phyloP scores from a whole-genome alignment of 1,284 basidiomycete species.

The Puccinia polysora region DNA sequence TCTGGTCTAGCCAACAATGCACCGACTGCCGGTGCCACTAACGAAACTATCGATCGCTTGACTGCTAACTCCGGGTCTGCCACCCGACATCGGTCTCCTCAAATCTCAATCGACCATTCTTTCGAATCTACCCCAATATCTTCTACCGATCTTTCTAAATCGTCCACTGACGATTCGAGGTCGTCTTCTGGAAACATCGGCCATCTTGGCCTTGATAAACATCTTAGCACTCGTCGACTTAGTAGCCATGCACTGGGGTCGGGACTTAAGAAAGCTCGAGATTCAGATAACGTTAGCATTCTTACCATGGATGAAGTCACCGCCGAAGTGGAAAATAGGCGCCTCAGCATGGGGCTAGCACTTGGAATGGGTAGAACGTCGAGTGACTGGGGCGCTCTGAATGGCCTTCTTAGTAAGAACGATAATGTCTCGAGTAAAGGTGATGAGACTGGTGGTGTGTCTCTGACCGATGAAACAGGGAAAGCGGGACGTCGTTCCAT shows the following conservation, averaged over 20 bases:
- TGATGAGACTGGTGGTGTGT: slow-evolving; percentile 49
- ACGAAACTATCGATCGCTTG: neutral
- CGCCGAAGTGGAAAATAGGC: slow-evolving; percentile 83
- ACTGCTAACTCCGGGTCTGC: no score
- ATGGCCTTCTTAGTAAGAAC: slow-evolving; percentile 48
- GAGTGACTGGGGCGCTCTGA: slow-evolving; percentile 50
- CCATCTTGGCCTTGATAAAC: neutral
- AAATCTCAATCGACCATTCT: slow-evolving; percentile 2
- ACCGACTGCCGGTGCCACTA: neutral
- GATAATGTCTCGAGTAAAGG: slow-evolving; percentile 52
- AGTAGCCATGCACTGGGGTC: neutral
- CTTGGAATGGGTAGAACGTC: slow-evolving; percentile 46
- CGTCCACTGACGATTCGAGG: neutral
- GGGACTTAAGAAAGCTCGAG: slow-evolving; percentile 55
- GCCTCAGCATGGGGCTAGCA: slow-evolving; percentile 56
- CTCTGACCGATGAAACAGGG: neutral
- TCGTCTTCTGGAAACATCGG: neutral
- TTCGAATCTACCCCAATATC: no score
- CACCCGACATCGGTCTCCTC: neutral
- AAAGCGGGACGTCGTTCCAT: neutral
- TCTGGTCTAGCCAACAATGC: neutral
- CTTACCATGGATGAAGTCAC: slow-evolving; percentile 97
- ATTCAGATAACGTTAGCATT: slow-evolving; percentile 83
- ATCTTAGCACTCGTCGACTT: neutral
- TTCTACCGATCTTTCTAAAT: neutral